A percentile compares a stretch with the other conserved stretches of the same genome.
Evolutionary conservation across 176 grass and related monocot genomes (phyloP).

Genomic region (Eragrostis curvula): DNA sequence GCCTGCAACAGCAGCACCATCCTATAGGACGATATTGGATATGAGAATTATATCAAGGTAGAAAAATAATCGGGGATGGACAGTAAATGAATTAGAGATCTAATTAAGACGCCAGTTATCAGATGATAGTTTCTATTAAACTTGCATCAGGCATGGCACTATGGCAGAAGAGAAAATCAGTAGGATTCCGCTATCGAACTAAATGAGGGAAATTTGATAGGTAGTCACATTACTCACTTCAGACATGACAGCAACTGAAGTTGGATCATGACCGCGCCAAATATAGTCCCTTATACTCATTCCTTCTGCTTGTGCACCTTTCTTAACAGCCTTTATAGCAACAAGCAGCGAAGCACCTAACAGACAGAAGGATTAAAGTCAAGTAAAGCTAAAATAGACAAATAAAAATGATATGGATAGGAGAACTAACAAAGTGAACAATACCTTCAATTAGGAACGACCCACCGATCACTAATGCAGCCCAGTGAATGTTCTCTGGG

Average conservation of each 20-base stretch:
- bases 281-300: conserved; percentile 94
- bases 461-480: conserved; percentile 93
- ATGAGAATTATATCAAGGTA: conserved; percentile 40
- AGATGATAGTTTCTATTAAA: neutral
- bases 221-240: conserved; percentile 64
- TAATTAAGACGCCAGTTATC: conserved; percentile 10
- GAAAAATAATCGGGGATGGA: conserved; percentile 6
- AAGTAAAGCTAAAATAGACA: conserved; percentile 8
- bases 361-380: conserved; percentile 34
- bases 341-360: conserved; percentile 94
- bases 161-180: conserved; percentile 8
- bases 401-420: neutral
- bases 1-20: conserved; percentile 89
- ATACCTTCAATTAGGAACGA: conserved; percentile 97
- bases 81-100: conserved; percentile 33
- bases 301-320: conserved; percentile 88
- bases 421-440: neutral
- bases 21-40: conserved; percentile 53
- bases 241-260: conserved; percentile 98
- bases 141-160: neutral
- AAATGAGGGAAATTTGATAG: conserved; percentile 11
- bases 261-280: conserved; percentile 97
- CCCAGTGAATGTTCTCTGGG: conserved; percentile 93
- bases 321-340: conserved; percentile 95
- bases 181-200: conserved; percentile 19